These are phyloP conservation scores for Fusarium lyarnte DNA, from an alignment of 2,329 filamentous ascomycete species.

Conservation along the genomic window DNA sequence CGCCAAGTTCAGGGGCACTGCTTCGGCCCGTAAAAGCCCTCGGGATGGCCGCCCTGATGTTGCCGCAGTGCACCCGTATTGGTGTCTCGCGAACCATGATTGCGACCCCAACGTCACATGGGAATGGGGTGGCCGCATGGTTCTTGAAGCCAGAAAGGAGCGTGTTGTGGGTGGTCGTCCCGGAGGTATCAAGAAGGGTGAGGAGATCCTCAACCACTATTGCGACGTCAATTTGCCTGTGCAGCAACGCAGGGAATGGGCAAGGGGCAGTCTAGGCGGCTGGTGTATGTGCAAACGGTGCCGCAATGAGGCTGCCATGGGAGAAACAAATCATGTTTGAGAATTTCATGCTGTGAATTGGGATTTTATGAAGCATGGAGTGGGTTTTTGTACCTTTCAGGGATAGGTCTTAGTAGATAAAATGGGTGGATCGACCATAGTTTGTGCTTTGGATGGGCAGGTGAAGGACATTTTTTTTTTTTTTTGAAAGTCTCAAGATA, in stretches of 20 bases:
- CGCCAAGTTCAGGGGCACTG: conserved; percentile 91
- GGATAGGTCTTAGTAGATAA: conserved; percentile 27
- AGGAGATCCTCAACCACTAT: conserved; percentile 94
- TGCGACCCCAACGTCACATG: conserved; percentile 95
- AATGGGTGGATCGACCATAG: conserved; percentile 4
- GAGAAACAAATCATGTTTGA: conserved; percentile 19
- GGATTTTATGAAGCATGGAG: conserved; percentile 10
- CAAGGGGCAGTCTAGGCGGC: conserved; percentile 85
- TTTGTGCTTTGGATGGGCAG: neutral
- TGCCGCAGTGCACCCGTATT: conserved; percentile 91
- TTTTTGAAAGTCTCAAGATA: neutral
- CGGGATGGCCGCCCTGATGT: conserved; percentile 87
- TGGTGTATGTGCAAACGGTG: conserved; percentile 89
- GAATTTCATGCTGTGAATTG: neutral
- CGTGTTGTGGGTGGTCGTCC: conserved; percentile 60
- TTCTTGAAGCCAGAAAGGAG: conserved; percentile 70
- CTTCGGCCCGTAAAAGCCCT: conserved; percentile 81
- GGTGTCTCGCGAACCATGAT: conserved; percentile 96
- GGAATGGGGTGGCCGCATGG: conserved; percentile 88
- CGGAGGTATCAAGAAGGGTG: conserved; percentile 76
- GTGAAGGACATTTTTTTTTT: neutral
- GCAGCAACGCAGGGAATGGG: conserved; percentile 87
- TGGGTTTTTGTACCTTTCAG: conserved; percentile 6
- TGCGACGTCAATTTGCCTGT: conserved; percentile 86
- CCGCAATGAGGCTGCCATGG: conserved; percentile 69